Percentiles rank a stretch among this genome's conserved stretches.
These are phyloP conservation scores for Coemansia reversa DNA, from an alignment of 192 early-diverging fungal species.

Conservation along the genomic window DNA sequence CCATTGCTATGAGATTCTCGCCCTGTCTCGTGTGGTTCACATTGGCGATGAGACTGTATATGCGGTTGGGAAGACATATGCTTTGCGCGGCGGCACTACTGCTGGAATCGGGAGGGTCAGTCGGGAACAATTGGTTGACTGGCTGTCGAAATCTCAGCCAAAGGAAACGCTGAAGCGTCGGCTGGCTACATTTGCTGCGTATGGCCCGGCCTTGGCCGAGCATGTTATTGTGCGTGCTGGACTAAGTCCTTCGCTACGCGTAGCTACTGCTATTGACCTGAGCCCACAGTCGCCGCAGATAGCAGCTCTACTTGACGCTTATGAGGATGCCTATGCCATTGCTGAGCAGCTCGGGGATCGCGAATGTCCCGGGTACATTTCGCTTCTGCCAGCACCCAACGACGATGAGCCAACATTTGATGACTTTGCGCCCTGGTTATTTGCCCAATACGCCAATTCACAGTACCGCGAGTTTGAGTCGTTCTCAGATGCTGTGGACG, in stretches of 20 bases:
- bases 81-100: constrained; percentile 16
- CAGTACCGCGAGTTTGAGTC: constrained; percentile 63
- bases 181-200: constrained; percentile 59
- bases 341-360: constrained; percentile 56
- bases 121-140: constrained; percentile 54
- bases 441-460: constrained; percentile 59
- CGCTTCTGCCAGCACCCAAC: constrained; percentile 13
- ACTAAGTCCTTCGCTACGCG: constrained; percentile 62
- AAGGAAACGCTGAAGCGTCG: constrained; percentile 69
- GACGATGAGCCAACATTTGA: constrained; percentile 37
- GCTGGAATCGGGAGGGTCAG: constrained; percentile 60
- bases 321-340: constrained; percentile 71
- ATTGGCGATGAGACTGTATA: constrained; percentile 71
- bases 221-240: constrained; percentile 70
- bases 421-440: constrained; percentile 74
- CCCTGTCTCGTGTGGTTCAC: constrained; percentile 85
- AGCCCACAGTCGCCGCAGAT: constrained; percentile 58
- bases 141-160: constrained; percentile 57
- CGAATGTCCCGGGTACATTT: constrained; percentile 46
- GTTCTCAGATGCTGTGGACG: constrained; percentile 86
- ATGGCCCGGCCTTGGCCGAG: constrained; percentile 88
- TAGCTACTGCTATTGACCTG: constrained; percentile 62
- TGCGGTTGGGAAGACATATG: constrained; percentile 82
- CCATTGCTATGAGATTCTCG: constrained; percentile 78
- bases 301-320: constrained; percentile 60